A percentile compares a stretch with the other conserved stretches of the same genome.
phyloP scores from a whole-genome alignment of 768 basidiomycete genomes.

The Clitopilus passeckerianus region DNA sequence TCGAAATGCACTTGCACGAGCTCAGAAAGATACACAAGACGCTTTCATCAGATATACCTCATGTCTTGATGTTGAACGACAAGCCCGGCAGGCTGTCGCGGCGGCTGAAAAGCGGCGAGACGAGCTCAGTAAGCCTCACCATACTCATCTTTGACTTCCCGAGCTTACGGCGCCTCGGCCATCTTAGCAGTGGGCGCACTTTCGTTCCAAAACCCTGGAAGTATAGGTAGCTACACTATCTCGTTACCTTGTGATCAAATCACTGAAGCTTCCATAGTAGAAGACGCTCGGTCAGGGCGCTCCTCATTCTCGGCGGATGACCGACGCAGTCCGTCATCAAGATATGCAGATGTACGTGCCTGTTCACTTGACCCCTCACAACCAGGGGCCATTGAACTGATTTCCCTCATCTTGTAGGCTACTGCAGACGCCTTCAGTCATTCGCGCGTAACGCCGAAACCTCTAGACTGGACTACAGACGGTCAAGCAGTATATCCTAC shows the following conservation, averaged over 20 bases:
- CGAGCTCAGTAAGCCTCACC: conserved; percentile 44
- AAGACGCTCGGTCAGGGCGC: conserved; percentile 45
- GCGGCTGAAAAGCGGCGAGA: conserved; percentile 69
- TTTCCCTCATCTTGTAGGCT: conserved; percentile 24
- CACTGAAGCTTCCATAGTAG: conserved; percentile 19
- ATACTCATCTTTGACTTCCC: conserved; percentile 9
- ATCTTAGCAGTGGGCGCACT: conserved; percentile 37
- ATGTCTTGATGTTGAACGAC: conserved; percentile 62
- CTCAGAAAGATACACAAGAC: conserved; percentile 70
- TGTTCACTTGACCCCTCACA: neutral
- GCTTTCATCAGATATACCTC: conserved; percentile 66
- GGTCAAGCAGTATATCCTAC: conserved; percentile 33
- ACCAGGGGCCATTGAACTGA: neutral
- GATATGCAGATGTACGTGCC: conserved; percentile 36
- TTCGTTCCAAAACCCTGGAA: conserved; percentile 40
- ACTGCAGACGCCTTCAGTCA: conserved; percentile 35
- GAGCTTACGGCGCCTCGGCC: neutral
- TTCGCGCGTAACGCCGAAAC: conserved; percentile 33
- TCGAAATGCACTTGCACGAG: conserved; percentile 53
- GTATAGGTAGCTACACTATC: conserved; percentile 18
- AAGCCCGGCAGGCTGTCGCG: conserved; percentile 58
- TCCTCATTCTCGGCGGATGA: conserved; percentile 49
- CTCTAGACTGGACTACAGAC: conserved; percentile 43
- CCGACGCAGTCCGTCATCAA: conserved; percentile 33
- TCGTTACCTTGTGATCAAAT: conserved; percentile 9